A percentile compares a stretch with the other conserved stretches of the same genome.
Conservation (phyloP, 768 basidiomycete genomes). For the Phylloporus rhodoxanthus region DNA sequence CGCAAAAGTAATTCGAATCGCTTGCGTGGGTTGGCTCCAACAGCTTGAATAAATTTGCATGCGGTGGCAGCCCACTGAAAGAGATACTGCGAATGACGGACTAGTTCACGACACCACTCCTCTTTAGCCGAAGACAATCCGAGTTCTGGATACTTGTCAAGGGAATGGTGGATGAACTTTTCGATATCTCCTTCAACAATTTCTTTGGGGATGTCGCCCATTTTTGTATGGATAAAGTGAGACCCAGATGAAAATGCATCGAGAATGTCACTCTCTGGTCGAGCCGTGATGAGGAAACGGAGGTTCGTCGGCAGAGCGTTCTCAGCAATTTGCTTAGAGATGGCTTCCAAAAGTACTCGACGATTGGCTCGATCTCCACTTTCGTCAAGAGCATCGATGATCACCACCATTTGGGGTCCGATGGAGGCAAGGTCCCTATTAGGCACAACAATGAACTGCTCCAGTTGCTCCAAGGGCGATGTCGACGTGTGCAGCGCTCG, state of each 20-base stretch:
- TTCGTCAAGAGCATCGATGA: slow-evolving; percentile 28
- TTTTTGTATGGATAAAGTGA: background rate
- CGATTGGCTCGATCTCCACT: slow-evolving; percentile 10
- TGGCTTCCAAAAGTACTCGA: slow-evolving; percentile 12
- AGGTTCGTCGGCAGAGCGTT: slow-evolving; percentile 12
- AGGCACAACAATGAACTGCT: slow-evolving; percentile 17
- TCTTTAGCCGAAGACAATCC: background rate
- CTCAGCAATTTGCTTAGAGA: background rate
- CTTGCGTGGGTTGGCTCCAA: background rate
- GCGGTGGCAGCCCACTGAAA: background rate
- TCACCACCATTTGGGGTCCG: slow-evolving; percentile 21
- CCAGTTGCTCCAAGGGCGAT: slow-evolving; percentile 13
- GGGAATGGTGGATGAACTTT: background rate
- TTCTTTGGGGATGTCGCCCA: background rate
- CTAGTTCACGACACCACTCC: background rate
- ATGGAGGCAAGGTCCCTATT: slow-evolving; percentile 6
- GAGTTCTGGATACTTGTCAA: background rate
- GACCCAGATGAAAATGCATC: background rate
- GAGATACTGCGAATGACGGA: background rate
- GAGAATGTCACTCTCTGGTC: slow-evolving; percentile 13
- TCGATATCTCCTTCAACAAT: background rate
- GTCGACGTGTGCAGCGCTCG: slow-evolving; percentile 1
- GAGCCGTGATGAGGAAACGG: slow-evolving; percentile 17
- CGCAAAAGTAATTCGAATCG: background rate
- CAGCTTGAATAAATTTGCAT: background rate